These are phyloP conservation scores for Sphaerulina musiva DNA, from an alignment of 2,329 filamentous ascomycete genomes.

Conservation along the genomic window DNA sequence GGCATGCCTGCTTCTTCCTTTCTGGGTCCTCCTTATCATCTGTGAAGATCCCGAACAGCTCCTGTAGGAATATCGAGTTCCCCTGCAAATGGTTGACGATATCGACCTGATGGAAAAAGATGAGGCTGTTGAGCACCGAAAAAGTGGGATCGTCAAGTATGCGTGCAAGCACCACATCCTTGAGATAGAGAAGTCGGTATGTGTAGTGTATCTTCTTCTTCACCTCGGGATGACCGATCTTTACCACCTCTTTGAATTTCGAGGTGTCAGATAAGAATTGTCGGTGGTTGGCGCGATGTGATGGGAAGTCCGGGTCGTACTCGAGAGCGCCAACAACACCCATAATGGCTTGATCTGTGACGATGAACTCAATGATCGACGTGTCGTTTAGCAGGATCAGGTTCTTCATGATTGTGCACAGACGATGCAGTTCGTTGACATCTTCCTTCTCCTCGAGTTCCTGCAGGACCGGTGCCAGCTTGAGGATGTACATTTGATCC, in stretches of 20 bases:
- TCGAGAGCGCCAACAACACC: conserved; percentile 93
- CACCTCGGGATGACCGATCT: conserved; percentile 74
- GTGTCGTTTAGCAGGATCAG: conserved; percentile 93
- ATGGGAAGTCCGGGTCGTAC: conserved; percentile 96
- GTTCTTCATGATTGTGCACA: conserved; percentile 98
- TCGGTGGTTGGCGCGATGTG: conserved; percentile 93
- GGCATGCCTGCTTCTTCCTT: conserved; percentile 85
- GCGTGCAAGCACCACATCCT: conserved; percentile 93
- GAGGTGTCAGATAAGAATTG: conserved; percentile 85
- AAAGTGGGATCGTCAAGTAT: conserved; percentile 98
- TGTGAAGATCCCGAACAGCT: conserved; percentile 81
- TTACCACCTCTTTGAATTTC: conserved; percentile 92
- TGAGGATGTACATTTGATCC: conserved; percentile 66
- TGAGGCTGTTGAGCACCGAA: conserved; percentile 91
- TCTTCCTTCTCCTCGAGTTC: conserved; percentile 90
- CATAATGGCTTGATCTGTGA: conserved; percentile 80
- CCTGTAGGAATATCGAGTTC: conserved; percentile 69
- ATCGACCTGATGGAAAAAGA: conserved; percentile 98
- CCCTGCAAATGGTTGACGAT: conserved; percentile 91
- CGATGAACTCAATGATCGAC: conserved; percentile 85
- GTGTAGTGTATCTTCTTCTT: conserved; percentile 92
- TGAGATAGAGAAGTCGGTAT: conserved; percentile 91
- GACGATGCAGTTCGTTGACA: conserved; percentile 72
- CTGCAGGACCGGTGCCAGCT: conserved; percentile 76
- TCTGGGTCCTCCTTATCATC: conserved; percentile 54